Evolutionary conservation across 2,329 filamentous ascomycete genomes (phyloP).

Genomic region (Aspergillus novofumigatus): DNA sequence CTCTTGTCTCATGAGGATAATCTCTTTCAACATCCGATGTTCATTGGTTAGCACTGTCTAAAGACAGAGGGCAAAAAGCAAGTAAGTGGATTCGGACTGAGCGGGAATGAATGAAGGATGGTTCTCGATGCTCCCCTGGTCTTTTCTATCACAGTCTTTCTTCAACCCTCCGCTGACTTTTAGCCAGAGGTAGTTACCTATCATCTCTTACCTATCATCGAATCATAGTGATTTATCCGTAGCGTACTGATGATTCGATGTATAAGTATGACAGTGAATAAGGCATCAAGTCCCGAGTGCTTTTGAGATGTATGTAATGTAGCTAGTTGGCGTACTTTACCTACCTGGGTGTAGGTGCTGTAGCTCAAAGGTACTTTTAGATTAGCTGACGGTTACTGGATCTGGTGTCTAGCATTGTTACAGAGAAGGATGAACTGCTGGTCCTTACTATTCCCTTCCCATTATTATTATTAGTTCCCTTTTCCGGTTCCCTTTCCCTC

Average conservation of each 20-base stretch:
- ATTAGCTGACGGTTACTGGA: neutral
- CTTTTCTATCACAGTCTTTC: neutral
- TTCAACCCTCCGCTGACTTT: neutral
- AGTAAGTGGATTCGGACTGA: neutral
- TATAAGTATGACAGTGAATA: neutral
- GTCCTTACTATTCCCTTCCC: no score
- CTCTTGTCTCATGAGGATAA: neutral
- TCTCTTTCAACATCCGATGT: neutral
- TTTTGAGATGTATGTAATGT: neutral
- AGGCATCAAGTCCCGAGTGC: neutral
- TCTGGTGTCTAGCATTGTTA: neutral
- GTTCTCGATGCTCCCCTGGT: neutral
- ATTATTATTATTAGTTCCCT: slow-evolving; percentile 3
- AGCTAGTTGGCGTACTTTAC: neutral
- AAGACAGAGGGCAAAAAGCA: neutral
- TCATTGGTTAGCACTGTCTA: neutral
- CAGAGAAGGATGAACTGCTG: neutral
- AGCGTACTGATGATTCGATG: neutral
- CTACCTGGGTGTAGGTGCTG: neutral
- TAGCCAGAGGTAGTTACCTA: neutral
- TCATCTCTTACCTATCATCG: neutral
- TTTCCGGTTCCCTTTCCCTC: slow-evolving; percentile 4
- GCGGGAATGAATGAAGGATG: neutral
- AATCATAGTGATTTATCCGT: neutral
- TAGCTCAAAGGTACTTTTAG: neutral